Evolutionary conservation across 2,329 filamentous ascomycete species (phyloP), one percentile per base, ranked within the genome.

Genomic region (Xylaria hypoxylon): DNA sequence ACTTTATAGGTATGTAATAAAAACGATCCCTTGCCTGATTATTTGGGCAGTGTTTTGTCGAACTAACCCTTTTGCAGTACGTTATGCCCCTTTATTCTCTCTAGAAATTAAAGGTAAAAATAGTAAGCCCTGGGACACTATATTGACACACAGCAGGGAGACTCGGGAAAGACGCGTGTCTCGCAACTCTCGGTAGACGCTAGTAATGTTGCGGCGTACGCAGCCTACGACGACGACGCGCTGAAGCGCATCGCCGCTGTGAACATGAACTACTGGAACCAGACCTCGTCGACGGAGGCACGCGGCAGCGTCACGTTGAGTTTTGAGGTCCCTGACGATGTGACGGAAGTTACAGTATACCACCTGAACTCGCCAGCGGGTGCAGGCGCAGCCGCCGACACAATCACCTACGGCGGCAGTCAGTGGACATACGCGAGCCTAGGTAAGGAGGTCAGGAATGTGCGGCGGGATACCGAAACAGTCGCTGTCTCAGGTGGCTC

Each of bases 211-310:
- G 74, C 69, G 1, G 78, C 77, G 0, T 80, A 77, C 52, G 77
- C 70, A 17, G 71, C 66, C 1, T 78, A 73, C 51, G 76, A 79
- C 38, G 70, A 62, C 22, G 70, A 67, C 10, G 50, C 42, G 19
- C 69, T 74, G 4, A 73, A 70, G 69, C 72, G 78, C 38, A 69
- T 79, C 26, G 77, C 77, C 0, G 62, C 78, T 1, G 68, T 76
- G 2, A 79, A 79, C 52, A 61, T 80, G 60, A 64, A 78, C 53
- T 80, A 79, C 59, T 80, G 79, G 79, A 79, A 78, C 68, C 62
- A 69, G 68, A 77, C 75, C 7, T 74, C 73, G 45, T 75, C 76
- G 26, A 62, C 66, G 7, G 45, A 45, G 15, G 56, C 64, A 22
- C 71, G 77, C 24, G 72, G 72, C 1, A 65, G 64, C 45, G 70